phyloP scores from a whole-genome alignment of 108 stramenopile species.

The Pseudonitzschia delicatissima region DNA sequence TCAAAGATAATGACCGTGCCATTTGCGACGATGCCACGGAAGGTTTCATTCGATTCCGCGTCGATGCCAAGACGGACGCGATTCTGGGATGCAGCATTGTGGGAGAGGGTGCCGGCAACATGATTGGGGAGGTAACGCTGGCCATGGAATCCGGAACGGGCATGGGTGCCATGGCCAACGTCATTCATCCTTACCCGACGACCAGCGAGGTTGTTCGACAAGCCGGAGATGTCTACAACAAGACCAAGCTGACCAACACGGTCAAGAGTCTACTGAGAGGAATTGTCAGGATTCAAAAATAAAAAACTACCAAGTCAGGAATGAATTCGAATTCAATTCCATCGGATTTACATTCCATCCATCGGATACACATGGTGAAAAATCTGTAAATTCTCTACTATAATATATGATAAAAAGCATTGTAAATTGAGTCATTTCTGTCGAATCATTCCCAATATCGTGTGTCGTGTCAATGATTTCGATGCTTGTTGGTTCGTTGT shows the following conservation, averaged over 20 bases:
- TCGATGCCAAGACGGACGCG: conserved; percentile 61
- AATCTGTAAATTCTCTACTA: too few relatives aligned
- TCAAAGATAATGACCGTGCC: conserved; percentile 81
- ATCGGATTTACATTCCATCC: too few relatives aligned
- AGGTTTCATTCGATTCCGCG: conserved; percentile 84
- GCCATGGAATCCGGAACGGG: conserved; percentile 80
- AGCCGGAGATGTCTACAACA: conserved; percentile 60
- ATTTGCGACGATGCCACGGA: conserved; percentile 68
- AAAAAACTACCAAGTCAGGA: neutral
- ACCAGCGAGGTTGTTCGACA: conserved; percentile 63
- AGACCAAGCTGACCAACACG: conserved; percentile 45
- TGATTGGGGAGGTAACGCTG: conserved; percentile 84
- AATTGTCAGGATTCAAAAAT: conserved; percentile 47
- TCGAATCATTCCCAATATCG: too few relatives aligned
- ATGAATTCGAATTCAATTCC: neutral
- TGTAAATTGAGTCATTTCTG: too few relatives aligned
- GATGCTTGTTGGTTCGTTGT: too few relatives aligned
- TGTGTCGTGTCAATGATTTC: too few relatives aligned
- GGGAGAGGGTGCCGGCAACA: conserved; percentile 79
- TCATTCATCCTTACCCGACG: conserved; percentile 92
- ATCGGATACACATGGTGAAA: too few relatives aligned
- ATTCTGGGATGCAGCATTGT: conserved; percentile 87
- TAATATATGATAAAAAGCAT: too few relatives aligned
- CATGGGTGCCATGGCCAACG: conserved; percentile 56
- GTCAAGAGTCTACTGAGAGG: conserved; percentile 46